Evolutionary conservation across 345 rosid species (phyloP).

Genomic region (Linum trigynum): DNA sequence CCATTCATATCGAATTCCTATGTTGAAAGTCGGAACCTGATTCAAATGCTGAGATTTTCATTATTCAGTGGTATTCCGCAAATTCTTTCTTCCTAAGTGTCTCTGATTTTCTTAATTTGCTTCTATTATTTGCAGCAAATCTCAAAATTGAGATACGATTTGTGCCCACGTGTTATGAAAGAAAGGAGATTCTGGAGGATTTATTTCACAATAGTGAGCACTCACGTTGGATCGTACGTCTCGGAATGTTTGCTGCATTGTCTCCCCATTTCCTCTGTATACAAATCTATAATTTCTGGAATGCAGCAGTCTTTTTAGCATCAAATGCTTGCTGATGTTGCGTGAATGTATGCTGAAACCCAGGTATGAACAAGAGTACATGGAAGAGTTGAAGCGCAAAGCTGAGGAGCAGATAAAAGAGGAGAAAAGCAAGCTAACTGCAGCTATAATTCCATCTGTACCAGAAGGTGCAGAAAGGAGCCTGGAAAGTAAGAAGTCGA

Average conservation of each 20-base stretch:
- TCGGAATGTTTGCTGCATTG: conserved; percentile 1
- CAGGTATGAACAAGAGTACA: conserved; percentile 52
- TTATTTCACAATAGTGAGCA: conserved; percentile 84
- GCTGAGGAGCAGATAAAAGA: conserved; percentile 44
- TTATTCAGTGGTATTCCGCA: not conserved
- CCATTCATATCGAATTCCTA: too few relatives aligned
- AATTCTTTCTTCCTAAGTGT: not conserved
- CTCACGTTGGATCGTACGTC: conserved; percentile 77
- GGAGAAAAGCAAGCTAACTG: conserved; percentile 36
- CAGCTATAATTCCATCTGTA: conserved; percentile 18
- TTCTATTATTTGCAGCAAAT: conserved; percentile 49
- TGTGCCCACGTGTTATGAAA: conserved; percentile 90
- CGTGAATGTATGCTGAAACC: not conserved
- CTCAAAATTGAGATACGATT: conserved; percentile 68
- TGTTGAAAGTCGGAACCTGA: too few relatives aligned
- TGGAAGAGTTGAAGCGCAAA: conserved; percentile 62
- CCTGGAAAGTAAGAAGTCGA: conserved; percentile 38
- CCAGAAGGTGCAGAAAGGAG: conserved; percentile 34
- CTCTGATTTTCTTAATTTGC: not conserved
- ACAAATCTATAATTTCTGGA: not conserved
- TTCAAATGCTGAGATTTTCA: too few relatives aligned
- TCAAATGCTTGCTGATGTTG: not conserved
- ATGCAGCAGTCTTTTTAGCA: not conserved
- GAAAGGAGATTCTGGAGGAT: conserved; percentile 92
- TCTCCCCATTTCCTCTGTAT: not conserved